phyloP scores from a whole-genome alignment of 1,139 yeast genomes.

The Suhomyces guaymorum region DNA sequence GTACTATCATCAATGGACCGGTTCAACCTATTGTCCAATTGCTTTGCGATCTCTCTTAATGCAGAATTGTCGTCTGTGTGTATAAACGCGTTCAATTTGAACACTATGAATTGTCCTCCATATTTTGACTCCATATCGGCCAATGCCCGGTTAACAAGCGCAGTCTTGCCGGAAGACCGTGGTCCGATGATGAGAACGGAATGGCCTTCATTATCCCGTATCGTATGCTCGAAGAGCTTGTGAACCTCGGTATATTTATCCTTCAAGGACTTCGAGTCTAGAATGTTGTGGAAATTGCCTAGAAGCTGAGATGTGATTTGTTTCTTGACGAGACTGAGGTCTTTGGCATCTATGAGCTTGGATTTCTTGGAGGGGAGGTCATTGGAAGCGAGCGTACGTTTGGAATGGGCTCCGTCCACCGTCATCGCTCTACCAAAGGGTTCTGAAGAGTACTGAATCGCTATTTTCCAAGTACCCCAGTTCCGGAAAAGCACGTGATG shows the following conservation, averaged over 20 bases:
- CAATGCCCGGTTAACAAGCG: conserved; percentile 61
- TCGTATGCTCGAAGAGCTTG: conserved; percentile 61
- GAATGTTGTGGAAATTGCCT: conserved; percentile 21
- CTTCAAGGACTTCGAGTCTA: conserved; percentile 23
- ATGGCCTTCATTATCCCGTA: conserved; percentile 73
- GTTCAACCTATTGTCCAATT: conserved; percentile 54
- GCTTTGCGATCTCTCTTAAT: conserved; percentile 81
- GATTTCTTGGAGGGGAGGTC: conserved; percentile 2
- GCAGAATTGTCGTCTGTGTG: conserved; percentile 81
- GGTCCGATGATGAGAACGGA: conserved; percentile 83
- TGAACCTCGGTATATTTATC: conserved; percentile 51
- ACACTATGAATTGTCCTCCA: conserved; percentile 54
- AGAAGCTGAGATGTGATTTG: conserved; percentile 24
- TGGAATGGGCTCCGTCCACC: too few relatives aligned
- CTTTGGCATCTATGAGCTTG: conserved; percentile 2
- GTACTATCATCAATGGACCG: conserved; percentile 18
- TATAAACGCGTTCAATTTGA: conserved; percentile 67
- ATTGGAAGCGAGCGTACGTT: too few relatives aligned
- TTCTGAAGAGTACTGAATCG: too few relatives aligned
- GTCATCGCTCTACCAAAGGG: too few relatives aligned
- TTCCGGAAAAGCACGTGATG: too few relatives aligned
- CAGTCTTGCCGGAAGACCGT: conserved; percentile 73
- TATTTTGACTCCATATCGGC: conserved; percentile 40
- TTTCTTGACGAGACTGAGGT: conserved; percentile 19
- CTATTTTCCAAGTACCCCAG: too few relatives aligned